Base-by-base conservation (phyloP, 1,284 basidiomycete genomes). In the Neotropicomus parvogracilis region DNA sequence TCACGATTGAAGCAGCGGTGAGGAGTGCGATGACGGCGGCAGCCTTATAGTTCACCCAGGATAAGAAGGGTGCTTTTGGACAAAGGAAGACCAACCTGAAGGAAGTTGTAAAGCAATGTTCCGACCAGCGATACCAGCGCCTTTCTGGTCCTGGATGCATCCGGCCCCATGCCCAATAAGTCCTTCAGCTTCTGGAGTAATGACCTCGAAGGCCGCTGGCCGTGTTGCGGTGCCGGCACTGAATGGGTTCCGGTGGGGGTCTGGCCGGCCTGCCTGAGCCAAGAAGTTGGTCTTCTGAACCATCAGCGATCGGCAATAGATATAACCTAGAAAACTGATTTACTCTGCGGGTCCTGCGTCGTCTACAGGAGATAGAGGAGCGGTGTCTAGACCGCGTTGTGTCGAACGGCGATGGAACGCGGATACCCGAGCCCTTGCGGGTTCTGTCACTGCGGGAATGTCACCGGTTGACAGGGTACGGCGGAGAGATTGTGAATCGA, bases 131-230 rank as follows among this genome's bases (percentile, higher is more conserved):
- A 76, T n/a, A 85, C 71, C 9, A 84, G 61, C 42, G 77, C 71
- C 59, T 78, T 81, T 39, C 85, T 74, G 7, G 71, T 72, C 46
- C 70, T 73, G 7, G 82, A 76, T 29, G 80, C 78, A 32, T 71
- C 68, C 6, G 78, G 73, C 5, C 80, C 82, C 52, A 80, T 67
- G 2, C 85, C 86, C 48, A 88, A 65, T 56, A 77, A 75, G 1
- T 67, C 64, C 54, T 79, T 65, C 9, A 73, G 10, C n/a, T 51
- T 51, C 12, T 55, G 52, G 20, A 54, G 40, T 3, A 59, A 37
- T 4, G 67, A 42, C 38, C 52, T 52, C 9, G 54, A 27, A 37
- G 11, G 40, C 14, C 16, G 55, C 24, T 41, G 44, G n/a, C 5
- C 21, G 28, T 42, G 46, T 41, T 36, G 59, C 3, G 40, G 14